Evolutionary conservation across 345 rosid genomes (phyloP), one percentile per base, ranked within the genome.

Genomic region (Salix suchowensis): DNA sequence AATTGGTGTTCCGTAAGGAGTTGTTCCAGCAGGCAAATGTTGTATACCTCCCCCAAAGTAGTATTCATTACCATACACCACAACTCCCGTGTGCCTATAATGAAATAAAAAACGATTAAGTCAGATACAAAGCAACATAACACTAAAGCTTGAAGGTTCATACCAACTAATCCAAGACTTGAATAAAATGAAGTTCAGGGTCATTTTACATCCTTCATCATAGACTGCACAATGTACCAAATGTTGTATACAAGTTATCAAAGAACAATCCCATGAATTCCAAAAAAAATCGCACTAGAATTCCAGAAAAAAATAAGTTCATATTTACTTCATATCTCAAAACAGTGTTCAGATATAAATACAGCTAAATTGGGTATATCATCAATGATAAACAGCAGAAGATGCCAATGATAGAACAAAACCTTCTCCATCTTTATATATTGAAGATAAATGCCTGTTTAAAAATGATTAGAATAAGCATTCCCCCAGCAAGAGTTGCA

Each of bases 11-110:
- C 99, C 99, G 74, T 96, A 93, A 0, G 88, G 97, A 46, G 99
- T 89, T 24, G 80, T 80, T 78, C 98, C 98, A 72, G 83, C 88
- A 34, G 86, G 77, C 9, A 82, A 62, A 58, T 86, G 88, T 30
- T 94, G 99, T 71, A 96, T 96, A 13, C 99, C 99, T 81, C 94
- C 94, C 28, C 98, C 97, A 77, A 96, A 92, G 75, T 73, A 96
- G 78, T 94, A 96, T 74, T 96, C 99, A 8, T 75, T 86, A 26
- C 95, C 98, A 68, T 92, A 94, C 28, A 92, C 94, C 67, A 90
- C 92, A 21, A 96, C 72, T 9, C 98, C 98, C 5, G 99, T 94
- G 83, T 96, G 99, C 99, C 99, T 96, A 77, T 34, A 46, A 80
- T 24, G 69, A 23, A 39, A 10, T 67, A 66, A 79, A 66, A 77